Percentiles rank a stretch among this genome's conserved stretches.
phyloP scores from a whole-genome alignment of 2,329 filamentous ascomycete species.

The Capronia coronata region DNA sequence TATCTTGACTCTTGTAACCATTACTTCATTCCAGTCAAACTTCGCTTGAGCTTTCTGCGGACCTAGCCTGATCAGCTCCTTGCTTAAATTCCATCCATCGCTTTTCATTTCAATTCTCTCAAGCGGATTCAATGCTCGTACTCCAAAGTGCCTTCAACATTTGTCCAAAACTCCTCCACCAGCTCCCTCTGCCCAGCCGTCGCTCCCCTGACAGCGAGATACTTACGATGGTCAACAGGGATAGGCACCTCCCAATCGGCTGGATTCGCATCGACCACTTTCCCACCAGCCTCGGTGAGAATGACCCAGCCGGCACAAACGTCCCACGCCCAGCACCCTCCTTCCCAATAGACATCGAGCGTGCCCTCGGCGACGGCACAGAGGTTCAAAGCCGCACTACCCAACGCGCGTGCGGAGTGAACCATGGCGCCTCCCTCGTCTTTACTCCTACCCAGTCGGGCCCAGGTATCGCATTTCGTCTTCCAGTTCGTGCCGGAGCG shows the following conservation, averaged over 20 bases:
- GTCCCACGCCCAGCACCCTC: conserved; percentile 61
- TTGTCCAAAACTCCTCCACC: conserved; percentile 39
- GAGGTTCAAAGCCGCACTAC: conserved; percentile 56
- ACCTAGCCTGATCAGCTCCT: too few relatives aligned
- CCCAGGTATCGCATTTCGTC: conserved; percentile 51
- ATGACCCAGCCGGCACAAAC: conserved; percentile 59
- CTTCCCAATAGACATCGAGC: conserved; percentile 60
- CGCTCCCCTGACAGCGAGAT: conserved; percentile 38
- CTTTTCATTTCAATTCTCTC: too few relatives aligned
- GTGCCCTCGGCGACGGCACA: conserved; percentile 53
- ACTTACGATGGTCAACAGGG: conserved; percentile 51
- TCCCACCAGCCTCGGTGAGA: conserved; percentile 54
- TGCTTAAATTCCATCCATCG: too few relatives aligned
- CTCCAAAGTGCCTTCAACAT: conserved; percentile 35
- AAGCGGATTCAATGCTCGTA: conserved; percentile 33
- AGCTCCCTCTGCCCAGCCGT: conserved; percentile 34
- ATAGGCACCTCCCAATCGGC: conserved; percentile 46
- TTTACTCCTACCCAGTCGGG: conserved; percentile 41
- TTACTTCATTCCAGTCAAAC: too few relatives aligned
- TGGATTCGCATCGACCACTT: conserved; percentile 53
- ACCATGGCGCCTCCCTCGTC: conserved; percentile 57
- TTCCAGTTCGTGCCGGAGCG: conserved; percentile 52
- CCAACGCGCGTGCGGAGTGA: conserved; percentile 51
- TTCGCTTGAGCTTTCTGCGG: too few relatives aligned
- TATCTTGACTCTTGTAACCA: too few relatives aligned